Evolutionary conservation across 371 early-diverging fungal species (phyloP).

Genomic region (Mucor racemosus): DNA sequence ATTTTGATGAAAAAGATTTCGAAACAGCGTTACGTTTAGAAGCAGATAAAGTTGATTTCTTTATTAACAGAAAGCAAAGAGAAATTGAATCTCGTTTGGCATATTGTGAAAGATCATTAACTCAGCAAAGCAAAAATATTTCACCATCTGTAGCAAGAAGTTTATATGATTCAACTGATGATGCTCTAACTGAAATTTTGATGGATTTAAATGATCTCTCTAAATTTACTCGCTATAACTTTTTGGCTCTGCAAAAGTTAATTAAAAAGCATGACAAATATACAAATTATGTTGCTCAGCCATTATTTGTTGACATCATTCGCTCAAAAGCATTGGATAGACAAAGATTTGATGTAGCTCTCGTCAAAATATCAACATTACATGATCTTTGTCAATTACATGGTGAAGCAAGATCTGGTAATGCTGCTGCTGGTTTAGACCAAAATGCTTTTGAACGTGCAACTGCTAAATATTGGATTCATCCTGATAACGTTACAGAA

Average conservation of each 20-base stretch:
- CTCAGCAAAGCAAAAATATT: slow-evolving; percentile 33
- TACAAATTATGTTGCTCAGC: slow-evolving; percentile 28
- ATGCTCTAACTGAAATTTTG: slow-evolving; percentile 79
- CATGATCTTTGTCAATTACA: slow-evolving; percentile 86
- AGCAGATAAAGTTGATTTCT: slow-evolving; percentile 78
- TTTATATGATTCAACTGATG: slow-evolving; percentile 64
- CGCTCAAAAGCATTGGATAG: slow-evolving; percentile 40
- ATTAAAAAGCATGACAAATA: slow-evolving; percentile 85
- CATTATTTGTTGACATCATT: slow-evolving; percentile 35
- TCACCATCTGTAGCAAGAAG: slow-evolving; percentile 23
- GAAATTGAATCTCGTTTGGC: slow-evolving; percentile 88
- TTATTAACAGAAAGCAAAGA: slow-evolving; percentile 72
- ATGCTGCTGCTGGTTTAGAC: slow-evolving; percentile 66
- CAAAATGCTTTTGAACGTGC: slow-evolving; percentile 80
- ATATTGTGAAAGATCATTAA: slow-evolving; percentile 64
- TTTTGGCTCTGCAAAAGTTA: slow-evolving; percentile 92
- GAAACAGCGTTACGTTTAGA: slow-evolving; percentile 84
- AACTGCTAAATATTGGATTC: slow-evolving; percentile 98
- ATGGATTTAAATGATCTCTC: slow-evolving; percentile 89
- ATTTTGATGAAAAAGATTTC: slow-evolving; percentile 83
- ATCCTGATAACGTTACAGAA: slow-evolving; percentile 97
- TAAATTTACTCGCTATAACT: slow-evolving; percentile 94
- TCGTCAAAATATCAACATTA: slow-evolving; percentile 86
- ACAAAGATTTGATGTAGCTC: slow-evolving; percentile 77
- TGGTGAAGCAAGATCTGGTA: slow-evolving; percentile 61